Percentiles rank a stretch among this genome's conserved stretches.
Conservation (phyloP, 495 filamentous ascomycete genomes). For the Hypoxylon fragiforme region DNA sequence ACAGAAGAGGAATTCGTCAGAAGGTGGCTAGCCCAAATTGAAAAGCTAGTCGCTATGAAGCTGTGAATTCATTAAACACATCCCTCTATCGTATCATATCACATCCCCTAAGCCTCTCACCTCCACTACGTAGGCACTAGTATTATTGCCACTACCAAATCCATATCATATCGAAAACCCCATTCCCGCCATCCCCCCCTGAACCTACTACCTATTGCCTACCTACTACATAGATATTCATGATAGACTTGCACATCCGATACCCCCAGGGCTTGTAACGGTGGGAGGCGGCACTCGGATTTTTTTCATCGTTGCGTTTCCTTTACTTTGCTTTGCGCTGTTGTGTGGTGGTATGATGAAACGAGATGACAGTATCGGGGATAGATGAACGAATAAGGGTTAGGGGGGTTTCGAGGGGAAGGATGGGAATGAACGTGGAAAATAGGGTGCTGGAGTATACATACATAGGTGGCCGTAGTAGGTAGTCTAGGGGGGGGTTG, state of each 20-base stretch:
- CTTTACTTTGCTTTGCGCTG: background rate
- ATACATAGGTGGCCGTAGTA: no score
- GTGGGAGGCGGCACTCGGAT: background rate
- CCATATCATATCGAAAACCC: background rate
- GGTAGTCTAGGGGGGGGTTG: no score
- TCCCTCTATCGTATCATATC: background rate
- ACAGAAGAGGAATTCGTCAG: conserved; percentile 81
- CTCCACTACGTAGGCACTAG: background rate
- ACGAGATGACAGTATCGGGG: no score
- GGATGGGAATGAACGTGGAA: no score
- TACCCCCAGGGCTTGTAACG: conserved; percentile 20
- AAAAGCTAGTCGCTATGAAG: conserved; percentile 61
- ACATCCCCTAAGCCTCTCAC: no score
- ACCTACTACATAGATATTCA: conserved; percentile 12
- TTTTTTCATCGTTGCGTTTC: background rate
- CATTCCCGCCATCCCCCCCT: no score
- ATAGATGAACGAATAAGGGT: no score
- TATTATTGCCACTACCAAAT: background rate
- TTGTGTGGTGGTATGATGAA: background rate
- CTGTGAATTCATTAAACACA: conserved; percentile 9
- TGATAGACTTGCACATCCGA: conserved; percentile 19
- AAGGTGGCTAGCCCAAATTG: conserved; percentile 73
- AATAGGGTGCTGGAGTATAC: no score
- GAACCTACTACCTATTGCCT: background rate
- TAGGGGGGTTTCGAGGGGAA: no score